phyloP scores from a whole-genome alignment of 1,284 basidiomycete genomes.

The Wallemia mellicola region DNA sequence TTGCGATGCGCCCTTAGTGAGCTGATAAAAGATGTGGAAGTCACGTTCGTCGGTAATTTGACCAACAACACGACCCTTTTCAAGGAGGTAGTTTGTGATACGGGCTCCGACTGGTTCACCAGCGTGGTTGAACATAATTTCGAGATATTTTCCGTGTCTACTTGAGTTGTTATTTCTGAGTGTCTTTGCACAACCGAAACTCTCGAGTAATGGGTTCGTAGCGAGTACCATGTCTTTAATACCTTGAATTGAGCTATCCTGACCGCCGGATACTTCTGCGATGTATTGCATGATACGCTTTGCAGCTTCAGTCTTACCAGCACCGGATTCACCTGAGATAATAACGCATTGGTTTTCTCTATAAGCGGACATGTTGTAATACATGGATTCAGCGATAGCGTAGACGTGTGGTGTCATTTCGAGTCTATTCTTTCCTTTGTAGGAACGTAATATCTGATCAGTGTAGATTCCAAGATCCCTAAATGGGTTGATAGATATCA shows the following conservation, averaged over 20 bases:
- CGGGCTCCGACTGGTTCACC: conserved; percentile 90
- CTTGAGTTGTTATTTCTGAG: conserved; percentile 95
- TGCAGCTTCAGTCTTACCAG: conserved; percentile 88
- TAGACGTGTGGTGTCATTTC: conserved; percentile 97
- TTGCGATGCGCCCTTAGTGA: conserved; percentile 75
- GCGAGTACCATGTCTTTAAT: conserved; percentile 99
- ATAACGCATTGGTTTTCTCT: conserved; percentile 99
- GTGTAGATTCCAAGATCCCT: conserved; percentile 92
- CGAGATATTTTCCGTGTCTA: conserved; percentile 96
- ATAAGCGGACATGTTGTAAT: conserved; percentile 99
- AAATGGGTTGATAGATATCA: conserved; percentile 98
- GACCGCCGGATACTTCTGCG: conserved; percentile 70
- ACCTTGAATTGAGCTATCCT: conserved; percentile 39
- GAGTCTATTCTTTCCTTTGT: conserved; percentile 90
- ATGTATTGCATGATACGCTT: conserved; percentile 99
- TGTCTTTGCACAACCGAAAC: conserved; percentile 97
- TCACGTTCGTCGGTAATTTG: conserved; percentile 90
- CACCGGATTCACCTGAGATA: conserved; percentile 94
- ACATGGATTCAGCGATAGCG: conserved; percentile 79
- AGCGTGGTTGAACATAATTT: conserved; percentile 88
- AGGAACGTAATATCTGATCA: conserved; percentile 51
- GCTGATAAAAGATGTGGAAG: conserved; percentile 99
- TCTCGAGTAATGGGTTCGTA: conserved; percentile 88
- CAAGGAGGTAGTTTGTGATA: conserved; percentile 93
- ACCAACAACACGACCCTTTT: conserved; percentile 88